These are phyloP conservation scores for Ophiocordyceps australis DNA, from an alignment of 2,329 filamentous ascomycete species.

Conservation along the genomic window DNA sequence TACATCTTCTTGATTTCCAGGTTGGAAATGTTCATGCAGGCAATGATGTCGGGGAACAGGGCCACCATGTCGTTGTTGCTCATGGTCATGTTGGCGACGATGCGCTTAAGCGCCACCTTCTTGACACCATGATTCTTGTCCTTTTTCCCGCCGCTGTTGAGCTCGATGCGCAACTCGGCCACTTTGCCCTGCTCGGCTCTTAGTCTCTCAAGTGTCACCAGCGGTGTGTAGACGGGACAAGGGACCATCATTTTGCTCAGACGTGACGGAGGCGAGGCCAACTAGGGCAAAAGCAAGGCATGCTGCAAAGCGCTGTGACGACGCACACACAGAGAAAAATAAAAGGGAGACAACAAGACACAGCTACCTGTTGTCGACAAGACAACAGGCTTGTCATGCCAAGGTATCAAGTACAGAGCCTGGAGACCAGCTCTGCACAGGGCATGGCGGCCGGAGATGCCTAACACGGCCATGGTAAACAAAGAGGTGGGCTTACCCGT, in stretches of 20 bases:
- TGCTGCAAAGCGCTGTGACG: too few species aligned
- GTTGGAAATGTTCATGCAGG: conserved; percentile 85
- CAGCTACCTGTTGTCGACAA: too few species aligned
- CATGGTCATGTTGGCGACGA: conserved; percentile 99
- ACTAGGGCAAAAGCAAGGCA: too few species aligned
- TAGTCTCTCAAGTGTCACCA: conserved; percentile 26
- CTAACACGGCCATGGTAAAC: too few species aligned
- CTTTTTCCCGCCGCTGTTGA: conserved; percentile 89
- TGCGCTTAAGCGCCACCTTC: conserved; percentile 98
- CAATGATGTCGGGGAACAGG: conserved; percentile 86
- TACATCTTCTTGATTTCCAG: conserved; percentile 99
- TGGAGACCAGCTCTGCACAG: too few species aligned
- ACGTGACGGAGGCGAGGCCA: neutral
- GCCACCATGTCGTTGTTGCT: conserved; percentile 99
- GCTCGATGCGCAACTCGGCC: conserved; percentile 84
- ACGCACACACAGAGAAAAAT: too few species aligned
- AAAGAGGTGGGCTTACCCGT: conserved; percentile 62
- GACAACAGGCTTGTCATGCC: too few species aligned
- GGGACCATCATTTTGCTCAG: conserved; percentile 15
- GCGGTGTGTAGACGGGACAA: conserved; percentile 35
- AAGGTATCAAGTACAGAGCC: too few species aligned
- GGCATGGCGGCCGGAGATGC: too few species aligned
- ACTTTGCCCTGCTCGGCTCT: conserved; percentile 81
- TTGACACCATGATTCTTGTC: conserved; percentile 91
- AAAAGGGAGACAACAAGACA: too few species aligned